phyloP scores from a whole-genome alignment of 306 rosid species.

The Trifolium repens region DNA sequence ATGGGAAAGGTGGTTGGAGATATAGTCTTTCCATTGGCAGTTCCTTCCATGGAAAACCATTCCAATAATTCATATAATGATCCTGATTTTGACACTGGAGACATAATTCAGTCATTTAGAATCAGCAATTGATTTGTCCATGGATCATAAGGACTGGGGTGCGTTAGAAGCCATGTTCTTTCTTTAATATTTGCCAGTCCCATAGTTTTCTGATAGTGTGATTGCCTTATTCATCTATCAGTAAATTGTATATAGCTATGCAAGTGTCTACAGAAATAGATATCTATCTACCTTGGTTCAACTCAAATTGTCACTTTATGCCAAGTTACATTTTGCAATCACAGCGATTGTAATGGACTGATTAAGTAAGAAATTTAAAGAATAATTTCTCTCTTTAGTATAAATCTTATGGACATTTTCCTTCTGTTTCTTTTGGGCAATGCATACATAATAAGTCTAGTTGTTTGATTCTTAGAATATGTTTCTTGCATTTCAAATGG shows the following conservation, averaged over 20 bases:
- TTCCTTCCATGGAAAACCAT: constrained; percentile 39
- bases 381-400: constrained; percentile 19
- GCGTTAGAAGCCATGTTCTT: constrained; percentile 32
- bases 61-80: constrained; percentile 37
- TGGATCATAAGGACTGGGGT: constrained; percentile 43
- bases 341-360: constrained; percentile 22
- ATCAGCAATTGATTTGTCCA: constrained; percentile 36
- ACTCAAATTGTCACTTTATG: constrained; percentile 23
- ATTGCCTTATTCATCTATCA: background rate
- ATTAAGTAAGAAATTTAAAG: background rate
- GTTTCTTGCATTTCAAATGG: constrained; percentile 43
- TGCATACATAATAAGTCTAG: constrained; percentile 36
- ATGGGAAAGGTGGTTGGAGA: constrained; percentile 42
- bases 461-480: constrained; percentile 54
- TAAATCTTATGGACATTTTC: constrained; percentile 19
- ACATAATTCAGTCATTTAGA: constrained; percentile 32
- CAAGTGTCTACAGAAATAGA: constrained; percentile 9
- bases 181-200: constrained; percentile 5
- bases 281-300: constrained; percentile 15
- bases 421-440: constrained; percentile 36
- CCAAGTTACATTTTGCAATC: constrained; percentile 1
- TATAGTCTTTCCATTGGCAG: constrained; percentile 29
- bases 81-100: constrained; percentile 35
- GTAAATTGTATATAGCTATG: background rate
- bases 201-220: background rate